Base-by-base conservation (phyloP, 2,329 filamentous ascomycete genomes). In the Fusarium torreyae region DNA sequence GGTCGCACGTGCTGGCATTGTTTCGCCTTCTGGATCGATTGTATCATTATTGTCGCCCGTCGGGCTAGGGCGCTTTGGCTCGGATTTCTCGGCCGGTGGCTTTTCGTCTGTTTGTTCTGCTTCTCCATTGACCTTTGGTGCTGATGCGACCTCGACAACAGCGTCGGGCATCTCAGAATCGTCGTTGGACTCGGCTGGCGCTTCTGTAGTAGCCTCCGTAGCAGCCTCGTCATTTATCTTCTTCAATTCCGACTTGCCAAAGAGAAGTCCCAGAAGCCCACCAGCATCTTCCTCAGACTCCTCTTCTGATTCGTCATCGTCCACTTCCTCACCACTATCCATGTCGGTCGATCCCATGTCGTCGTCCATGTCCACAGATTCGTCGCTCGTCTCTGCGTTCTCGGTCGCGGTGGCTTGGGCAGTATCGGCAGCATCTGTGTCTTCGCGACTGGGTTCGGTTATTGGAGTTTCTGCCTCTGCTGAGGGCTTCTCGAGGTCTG, bases 331-430 rank as follows among this genome's bases (percentile, higher is more conserved):
- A 17, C 81, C 82, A 51, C 70, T 75, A 9, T 68, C 78, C 75
- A 83, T 81, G 44, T 90, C 87, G 28, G 85, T 87, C 5, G 88
- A 88, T 4, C 87, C 88, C 69, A 89, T 79, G 58, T 91, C 88
- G 62, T 91, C 88, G 68, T 91, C 89, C 89, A 91, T 91, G 71
- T 90, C 88, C 22, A 91, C 81, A 3, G 89, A 91, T 74, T 91
- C 89, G 68, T 91, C 89, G 43, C 85, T 87, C 6, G 85, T 88
- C 10, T 89, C 87, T 43, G 51, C 66, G 26, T 69, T 71, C 33
- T 74, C 76, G 3, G 71, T 74, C 2, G 59, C 76, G 4, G 71
- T 74, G 1, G 59, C 72, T 43, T 66, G 69, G 3, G 69, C 63
- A 8, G 63, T 72, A 20, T 72, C 73, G 6, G 66, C 46, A 18